Evolutionary conservation across 2,329 filamentous ascomycete genomes (phyloP).

Genomic region (Pseudocercospora eumusae): DNA sequence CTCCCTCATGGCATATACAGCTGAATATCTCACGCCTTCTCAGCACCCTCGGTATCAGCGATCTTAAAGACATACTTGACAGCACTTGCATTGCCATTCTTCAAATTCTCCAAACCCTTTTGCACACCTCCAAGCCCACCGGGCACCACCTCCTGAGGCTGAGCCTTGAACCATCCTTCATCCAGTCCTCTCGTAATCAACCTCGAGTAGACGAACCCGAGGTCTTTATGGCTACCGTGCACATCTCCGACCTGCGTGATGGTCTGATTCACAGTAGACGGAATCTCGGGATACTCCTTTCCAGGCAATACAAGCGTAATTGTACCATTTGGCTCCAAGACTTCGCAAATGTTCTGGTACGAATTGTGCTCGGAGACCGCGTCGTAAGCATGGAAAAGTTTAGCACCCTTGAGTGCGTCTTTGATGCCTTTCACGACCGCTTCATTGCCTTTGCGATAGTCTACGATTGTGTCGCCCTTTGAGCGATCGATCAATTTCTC

Average conservation of each 20-base stretch:
- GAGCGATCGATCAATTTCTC: slow-evolving; percentile 54
- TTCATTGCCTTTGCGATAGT: slow-evolving; percentile 55
- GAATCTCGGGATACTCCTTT: slow-evolving; percentile 48
- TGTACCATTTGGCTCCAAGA: slow-evolving; percentile 40
- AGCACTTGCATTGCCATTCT: slow-evolving; percentile 62
- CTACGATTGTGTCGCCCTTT: slow-evolving; percentile 61
- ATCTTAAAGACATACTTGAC: slow-evolving; percentile 66
- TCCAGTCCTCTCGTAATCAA: slow-evolving; percentile 38
- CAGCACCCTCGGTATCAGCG: slow-evolving; percentile 46
- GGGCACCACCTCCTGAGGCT: slow-evolving; percentile 52
- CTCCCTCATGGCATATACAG: too few relatives aligned
- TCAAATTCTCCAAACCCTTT: slow-evolving; percentile 56
- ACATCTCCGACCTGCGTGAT: slow-evolving; percentile 43
- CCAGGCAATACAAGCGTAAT: slow-evolving; percentile 41
- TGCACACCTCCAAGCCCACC: slow-evolving; percentile 59
- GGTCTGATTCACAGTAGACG: slow-evolving; percentile 42
- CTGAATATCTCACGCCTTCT: not conserved
- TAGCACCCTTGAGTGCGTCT: slow-evolving; percentile 35
- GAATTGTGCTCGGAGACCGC: slow-evolving; percentile 36
- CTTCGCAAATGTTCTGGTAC: slow-evolving; percentile 44
- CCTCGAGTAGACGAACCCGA: slow-evolving; percentile 40
- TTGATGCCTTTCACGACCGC: slow-evolving; percentile 38
- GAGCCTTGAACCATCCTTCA: slow-evolving; percentile 42
- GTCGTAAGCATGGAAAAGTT: slow-evolving; percentile 39
- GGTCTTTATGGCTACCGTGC: slow-evolving; percentile 37